These are phyloP conservation scores for Ambrosiella xylebori DNA, from an alignment of 2,329 filamentous ascomycete genomes.

Conservation along the genomic window DNA sequence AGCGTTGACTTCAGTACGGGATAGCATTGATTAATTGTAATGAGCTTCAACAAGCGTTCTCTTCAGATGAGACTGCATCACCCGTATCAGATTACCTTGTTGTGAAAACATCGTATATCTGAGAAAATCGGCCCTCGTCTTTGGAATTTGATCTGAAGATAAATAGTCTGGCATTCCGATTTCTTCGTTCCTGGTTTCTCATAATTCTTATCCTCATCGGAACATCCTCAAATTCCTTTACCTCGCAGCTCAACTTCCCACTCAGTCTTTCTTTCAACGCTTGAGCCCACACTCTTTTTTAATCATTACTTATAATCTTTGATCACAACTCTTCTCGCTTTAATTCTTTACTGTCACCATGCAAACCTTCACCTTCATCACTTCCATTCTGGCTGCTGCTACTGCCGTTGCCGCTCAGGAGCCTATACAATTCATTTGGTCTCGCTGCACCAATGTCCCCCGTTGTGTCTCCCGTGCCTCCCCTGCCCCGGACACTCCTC, in stretches of 20 bases:
- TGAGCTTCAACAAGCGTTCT: neutral
- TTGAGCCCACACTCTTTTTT: neutral
- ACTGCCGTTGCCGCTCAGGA: neutral
- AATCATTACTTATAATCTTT: neutral
- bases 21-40: neutral
- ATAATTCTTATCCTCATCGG: constrained; percentile 3
- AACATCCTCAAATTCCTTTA: neutral
- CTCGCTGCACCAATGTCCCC: constrained; percentile 7
- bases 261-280: neutral
- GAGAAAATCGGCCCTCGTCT: no score
- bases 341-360: neutral
- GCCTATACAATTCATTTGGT: neutral
- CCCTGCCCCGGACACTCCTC: neutral
- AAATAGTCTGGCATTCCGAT: neutral
- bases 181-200: neutral
- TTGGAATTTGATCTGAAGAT: neutral
- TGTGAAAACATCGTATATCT: no score
- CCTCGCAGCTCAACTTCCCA: neutral
- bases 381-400: neutral
- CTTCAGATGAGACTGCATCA: neutral
- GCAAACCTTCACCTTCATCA: neutral
- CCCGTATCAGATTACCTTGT: neutral
- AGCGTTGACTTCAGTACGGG: neutral
- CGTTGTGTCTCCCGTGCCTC: neutral
- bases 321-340: neutral